Conservation (phyloP, 2,329 filamentous ascomycete species). For the Geosmithia morbida region DNA sequence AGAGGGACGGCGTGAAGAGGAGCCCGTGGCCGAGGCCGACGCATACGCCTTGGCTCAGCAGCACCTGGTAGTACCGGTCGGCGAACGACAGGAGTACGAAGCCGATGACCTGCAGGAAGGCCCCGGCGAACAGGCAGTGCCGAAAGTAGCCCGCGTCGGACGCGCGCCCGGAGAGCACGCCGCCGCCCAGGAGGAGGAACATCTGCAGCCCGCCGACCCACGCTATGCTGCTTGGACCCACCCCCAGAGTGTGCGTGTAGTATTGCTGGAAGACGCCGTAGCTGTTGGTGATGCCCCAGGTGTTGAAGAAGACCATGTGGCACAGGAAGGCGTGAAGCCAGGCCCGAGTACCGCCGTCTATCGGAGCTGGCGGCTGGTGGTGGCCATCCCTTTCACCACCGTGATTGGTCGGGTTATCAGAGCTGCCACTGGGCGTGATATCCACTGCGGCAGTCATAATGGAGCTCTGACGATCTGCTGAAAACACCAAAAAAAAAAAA, state of each 20-base stretch:
- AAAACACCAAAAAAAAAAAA: no score
- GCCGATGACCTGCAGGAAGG: slow-evolving; percentile 27
- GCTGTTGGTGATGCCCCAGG: slow-evolving; percentile 30
- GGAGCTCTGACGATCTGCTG: neutral
- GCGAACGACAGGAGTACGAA: slow-evolving; percentile 25
- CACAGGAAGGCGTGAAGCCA: slow-evolving; percentile 12
- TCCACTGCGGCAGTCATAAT: neutral
- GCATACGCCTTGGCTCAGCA: slow-evolving; percentile 28
- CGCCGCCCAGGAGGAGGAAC: slow-evolving; percentile 23
- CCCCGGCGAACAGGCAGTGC: slow-evolving; percentile 22
- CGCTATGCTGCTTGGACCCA: slow-evolving; percentile 12
- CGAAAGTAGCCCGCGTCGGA: slow-evolving; percentile 31
- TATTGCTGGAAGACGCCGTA: slow-evolving; percentile 31
- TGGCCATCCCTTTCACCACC: neutral
- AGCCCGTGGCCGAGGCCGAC: slow-evolving; percentile 28
- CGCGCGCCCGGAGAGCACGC: slow-evolving; percentile 22
- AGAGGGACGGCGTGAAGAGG: slow-evolving; percentile 20
- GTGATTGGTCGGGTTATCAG: neutral
- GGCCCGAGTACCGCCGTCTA: slow-evolving; percentile 13
- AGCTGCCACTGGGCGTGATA: neutral
- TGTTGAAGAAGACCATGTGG: slow-evolving; percentile 25
- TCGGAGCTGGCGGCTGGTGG: slow-evolving; percentile 4
- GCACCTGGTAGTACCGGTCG: slow-evolving; percentile 26
- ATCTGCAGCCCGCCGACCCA: slow-evolving; percentile 31
- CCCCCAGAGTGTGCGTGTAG: slow-evolving; percentile 21